These are phyloP conservation scores for Neurospora sp. DNA, from an alignment of 2,329 filamentous ascomycete species.

Conservation along the genomic window DNA sequence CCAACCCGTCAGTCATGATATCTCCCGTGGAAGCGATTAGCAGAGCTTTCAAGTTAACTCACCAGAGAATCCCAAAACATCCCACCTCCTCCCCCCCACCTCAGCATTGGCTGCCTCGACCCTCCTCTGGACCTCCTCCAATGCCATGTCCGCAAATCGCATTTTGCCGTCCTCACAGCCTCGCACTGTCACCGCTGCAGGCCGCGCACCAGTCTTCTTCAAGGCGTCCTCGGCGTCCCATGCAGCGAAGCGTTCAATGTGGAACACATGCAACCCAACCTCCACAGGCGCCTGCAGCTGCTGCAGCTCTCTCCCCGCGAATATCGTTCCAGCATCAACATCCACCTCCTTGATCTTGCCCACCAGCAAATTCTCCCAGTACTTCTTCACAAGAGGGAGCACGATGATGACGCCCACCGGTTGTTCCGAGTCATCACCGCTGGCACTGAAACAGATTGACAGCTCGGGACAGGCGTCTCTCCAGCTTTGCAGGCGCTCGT, in stretches of 20 bases:
- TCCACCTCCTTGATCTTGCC: conserved; percentile 22
- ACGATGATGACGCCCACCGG: conserved; percentile 22
- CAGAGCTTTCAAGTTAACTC: conserved; percentile 1
- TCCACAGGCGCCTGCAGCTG: conserved; percentile 3
- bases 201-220: not conserved
- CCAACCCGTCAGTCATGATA: not conserved
- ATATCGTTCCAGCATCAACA: conserved; percentile 19
- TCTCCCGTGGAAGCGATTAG: not conserved
- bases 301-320: conserved; percentile 1
- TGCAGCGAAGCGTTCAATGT: conserved; percentile 22
- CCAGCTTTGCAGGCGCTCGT: conserved; percentile 22
- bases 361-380: conserved; percentile 21
- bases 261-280: conserved; percentile 27
- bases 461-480: conserved; percentile 18
- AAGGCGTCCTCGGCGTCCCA: not conserved
- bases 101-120: not conserved
- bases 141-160: conserved; percentile 16
- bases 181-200: not conserved
- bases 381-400: conserved; percentile 17
- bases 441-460: conserved; percentile 16
- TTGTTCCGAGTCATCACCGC: not conserved
- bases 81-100: conserved; percentile 11
- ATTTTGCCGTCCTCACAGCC: not conserved
- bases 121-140: conserved; percentile 13
- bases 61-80: conserved; percentile 21